A percentile compares a stretch with the other conserved stretches of the same genome.
Evolutionary conservation across 306 rosid species (phyloP).

Genomic region (Acacia melanoxylon): DNA sequence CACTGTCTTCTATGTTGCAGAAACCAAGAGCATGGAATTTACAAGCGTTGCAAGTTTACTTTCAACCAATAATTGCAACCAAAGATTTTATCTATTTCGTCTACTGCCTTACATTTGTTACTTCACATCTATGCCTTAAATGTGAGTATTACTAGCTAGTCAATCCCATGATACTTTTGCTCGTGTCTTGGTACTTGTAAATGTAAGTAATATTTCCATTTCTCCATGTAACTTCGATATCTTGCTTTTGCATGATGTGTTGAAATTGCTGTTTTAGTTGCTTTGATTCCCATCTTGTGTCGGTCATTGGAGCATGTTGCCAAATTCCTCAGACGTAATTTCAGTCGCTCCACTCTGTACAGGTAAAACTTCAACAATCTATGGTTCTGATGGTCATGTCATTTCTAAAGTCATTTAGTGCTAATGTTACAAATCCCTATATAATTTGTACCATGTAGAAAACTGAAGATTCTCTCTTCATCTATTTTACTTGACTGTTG

Average conservation of each 20-base stretch:
- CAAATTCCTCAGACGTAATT: conserved; percentile 92
- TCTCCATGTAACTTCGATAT: neutral
- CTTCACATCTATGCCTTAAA: conserved; percentile 84
- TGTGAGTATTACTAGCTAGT: conserved; percentile 48
- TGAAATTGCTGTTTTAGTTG: conserved; percentile 63
- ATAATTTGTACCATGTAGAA: neutral
- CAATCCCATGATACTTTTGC: conserved; percentile 16
- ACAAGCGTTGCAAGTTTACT: conserved; percentile 86
- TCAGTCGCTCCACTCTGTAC: conserved; percentile 84
- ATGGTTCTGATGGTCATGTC: neutral
- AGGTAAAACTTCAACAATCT: conserved; percentile 47
- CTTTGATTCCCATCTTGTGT: conserved; percentile 86
- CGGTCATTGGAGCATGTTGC: conserved; percentile 87
- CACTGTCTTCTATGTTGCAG: conserved; percentile 49
- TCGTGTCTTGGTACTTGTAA: neutral
- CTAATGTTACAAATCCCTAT: neutral
- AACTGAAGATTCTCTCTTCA: conserved; percentile 3
- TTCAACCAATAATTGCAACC: conserved; percentile 66
- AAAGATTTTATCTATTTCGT: conserved; percentile 88
- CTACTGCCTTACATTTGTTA: conserved; percentile 76
- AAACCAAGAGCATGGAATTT: conserved; percentile 93
- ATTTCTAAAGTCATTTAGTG: neutral
- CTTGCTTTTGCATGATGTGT: conserved; percentile 27
- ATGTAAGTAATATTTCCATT: neutral
- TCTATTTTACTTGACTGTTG: neutral